Evolutionary conservation across 805 yeast genomes (phyloP).

Genomic region (Wickerhamiella nectarea): DNA sequence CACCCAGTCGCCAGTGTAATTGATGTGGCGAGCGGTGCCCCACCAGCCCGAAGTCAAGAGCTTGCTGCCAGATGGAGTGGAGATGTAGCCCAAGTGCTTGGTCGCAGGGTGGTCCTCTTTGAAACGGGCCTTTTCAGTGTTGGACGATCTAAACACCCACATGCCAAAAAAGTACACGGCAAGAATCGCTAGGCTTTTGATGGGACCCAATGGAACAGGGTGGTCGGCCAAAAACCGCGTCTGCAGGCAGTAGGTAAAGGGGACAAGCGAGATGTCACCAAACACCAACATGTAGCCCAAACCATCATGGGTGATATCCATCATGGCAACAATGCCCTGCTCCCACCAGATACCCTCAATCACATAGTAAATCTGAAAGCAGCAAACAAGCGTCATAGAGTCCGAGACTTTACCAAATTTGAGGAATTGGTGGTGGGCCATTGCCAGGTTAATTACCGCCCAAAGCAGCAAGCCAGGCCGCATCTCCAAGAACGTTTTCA

Average conservation of each 20-base stretch:
- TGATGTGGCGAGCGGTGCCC: conserved; percentile 83
- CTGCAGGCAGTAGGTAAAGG: conserved; percentile 81
- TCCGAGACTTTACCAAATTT: conserved; percentile 46
- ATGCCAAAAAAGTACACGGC: conserved; percentile 48
- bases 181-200: conserved; percentile 31
- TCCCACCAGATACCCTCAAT: conserved; percentile 89
- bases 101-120: conserved; percentile 55
- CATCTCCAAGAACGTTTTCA: conserved; percentile 83
- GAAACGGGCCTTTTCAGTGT: conserved; percentile 73
- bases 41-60: conserved; percentile 91
- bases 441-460: conserved; percentile 63
- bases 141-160: conserved; percentile 70
- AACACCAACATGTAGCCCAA: conserved; percentile 93
- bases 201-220: conserved; percentile 40
- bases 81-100: conserved; percentile 53
- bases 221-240: conserved; percentile 64
- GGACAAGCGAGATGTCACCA: conserved; percentile 87
- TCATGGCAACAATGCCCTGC: conserved; percentile 81
- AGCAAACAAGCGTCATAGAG: conserved; percentile 54
- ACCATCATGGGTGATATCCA: conserved; percentile 92
- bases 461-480: conserved; percentile 89
- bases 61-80: conserved; percentile 64
- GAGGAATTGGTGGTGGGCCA: conserved; percentile 69
- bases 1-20: conserved; percentile 91
- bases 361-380: conserved; percentile 67